Conservation (phyloP, 1,284 basidiomycete genomes). For the Stygiomarasmius scandens region DNA sequence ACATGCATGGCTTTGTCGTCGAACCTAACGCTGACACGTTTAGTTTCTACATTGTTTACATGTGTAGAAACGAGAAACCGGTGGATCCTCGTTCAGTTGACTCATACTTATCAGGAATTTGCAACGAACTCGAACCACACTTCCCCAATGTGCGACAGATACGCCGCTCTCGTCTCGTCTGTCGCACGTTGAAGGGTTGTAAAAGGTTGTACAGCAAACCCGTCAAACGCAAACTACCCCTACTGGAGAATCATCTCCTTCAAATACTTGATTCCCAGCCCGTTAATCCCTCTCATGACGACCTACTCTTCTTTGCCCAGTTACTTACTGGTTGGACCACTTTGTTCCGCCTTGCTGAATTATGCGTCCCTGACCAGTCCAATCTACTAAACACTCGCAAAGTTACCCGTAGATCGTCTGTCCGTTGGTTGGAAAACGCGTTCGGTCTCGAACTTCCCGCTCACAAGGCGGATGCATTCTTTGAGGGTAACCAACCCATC, state of each 20-base stretch:
- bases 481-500: slow-evolving; percentile 31
- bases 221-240: not conserved
- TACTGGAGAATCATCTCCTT: not conserved
- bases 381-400: slow-evolving; percentile 19
- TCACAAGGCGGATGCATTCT: slow-evolving; percentile 37
- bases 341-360: slow-evolving; percentile 33
- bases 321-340: slow-evolving; percentile 24
- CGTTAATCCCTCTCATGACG: slow-evolving; percentile 30
- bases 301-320: slow-evolving; percentile 30
- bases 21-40: slow-evolving; percentile 34
- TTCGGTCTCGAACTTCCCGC: slow-evolving; percentile 24
- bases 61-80: slow-evolving; percentile 21
- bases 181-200: slow-evolving; percentile 23
- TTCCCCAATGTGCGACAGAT: slow-evolving; percentile 22
- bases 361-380: slow-evolving; percentile 23
- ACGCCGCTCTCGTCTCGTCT: slow-evolving; percentile 18
- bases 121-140: slow-evolving; percentile 22
- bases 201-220: slow-evolving; percentile 6
- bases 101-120: slow-evolving; percentile 33
- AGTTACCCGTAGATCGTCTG: slow-evolving; percentile 9
- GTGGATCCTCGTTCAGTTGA: slow-evolving; percentile 24
- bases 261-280: not conserved
- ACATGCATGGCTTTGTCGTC: slow-evolving; percentile 30
- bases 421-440: slow-evolving; percentile 13
- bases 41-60: slow-evolving; percentile 26